Percentiles rank a stretch among this genome's conserved stretches.
These are phyloP conservation scores for Brassica cretica DNA, from an alignment of 345 rosid species.

Conservation along the genomic window DNA sequence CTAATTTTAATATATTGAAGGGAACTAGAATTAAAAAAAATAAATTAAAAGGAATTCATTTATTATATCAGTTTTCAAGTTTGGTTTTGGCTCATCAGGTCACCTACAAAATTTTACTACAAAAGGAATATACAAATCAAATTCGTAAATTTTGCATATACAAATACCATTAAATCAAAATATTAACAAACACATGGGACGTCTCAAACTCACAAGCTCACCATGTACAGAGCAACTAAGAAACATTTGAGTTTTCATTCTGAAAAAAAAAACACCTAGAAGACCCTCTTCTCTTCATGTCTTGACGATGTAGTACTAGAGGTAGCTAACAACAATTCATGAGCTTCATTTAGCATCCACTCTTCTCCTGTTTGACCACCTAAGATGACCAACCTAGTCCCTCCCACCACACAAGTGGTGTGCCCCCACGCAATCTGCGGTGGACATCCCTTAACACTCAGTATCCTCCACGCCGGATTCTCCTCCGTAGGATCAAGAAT, in stretches of 20 bases:
- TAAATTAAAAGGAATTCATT: background rate
- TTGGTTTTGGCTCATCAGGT: constrained; percentile 4
- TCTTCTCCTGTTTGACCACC: constrained; percentile 97
- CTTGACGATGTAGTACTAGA: constrained; percentile 19
- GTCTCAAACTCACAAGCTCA: constrained; percentile 18
- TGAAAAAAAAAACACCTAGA: constrained; percentile 13
- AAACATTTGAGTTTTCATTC: constrained; percentile 20
- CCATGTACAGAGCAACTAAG: constrained; percentile 29
- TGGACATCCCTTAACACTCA: constrained; percentile 76
- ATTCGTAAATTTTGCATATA: constrained; percentile 13
- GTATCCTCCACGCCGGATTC: constrained; percentile 84
- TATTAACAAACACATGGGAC: constrained; percentile 23
- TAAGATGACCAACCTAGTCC: constrained; percentile 79
- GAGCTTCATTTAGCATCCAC: constrained; percentile 95
- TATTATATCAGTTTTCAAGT: background rate
- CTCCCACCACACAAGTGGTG: constrained; percentile 92
- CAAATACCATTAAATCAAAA: constrained; percentile 15
- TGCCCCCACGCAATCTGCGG: constrained; percentile 97
- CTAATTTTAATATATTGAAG: background rate
- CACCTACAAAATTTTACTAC: constrained; percentile 17
- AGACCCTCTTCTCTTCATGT: constrained; percentile 7
- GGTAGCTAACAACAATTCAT: constrained; percentile 68
- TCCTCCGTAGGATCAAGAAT: constrained; percentile 87
- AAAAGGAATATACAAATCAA: constrained; percentile 20
- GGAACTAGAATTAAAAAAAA: background rate